Evolutionary conservation across 306 rosid genomes (phyloP).

Genomic region (Corylus avellana): DNA sequence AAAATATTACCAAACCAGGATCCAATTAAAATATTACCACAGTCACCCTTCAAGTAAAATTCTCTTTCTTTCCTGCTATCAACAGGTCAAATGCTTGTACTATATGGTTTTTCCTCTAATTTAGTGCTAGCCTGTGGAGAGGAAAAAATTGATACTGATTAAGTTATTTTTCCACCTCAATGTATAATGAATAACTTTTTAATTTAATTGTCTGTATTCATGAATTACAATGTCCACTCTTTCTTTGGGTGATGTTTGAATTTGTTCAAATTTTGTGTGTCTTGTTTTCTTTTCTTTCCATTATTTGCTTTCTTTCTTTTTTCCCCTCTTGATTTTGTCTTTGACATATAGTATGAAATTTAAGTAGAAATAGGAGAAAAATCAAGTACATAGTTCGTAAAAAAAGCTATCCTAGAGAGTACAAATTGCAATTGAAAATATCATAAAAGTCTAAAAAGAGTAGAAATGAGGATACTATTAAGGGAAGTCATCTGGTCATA

Average conservation of each 20-base stretch:
- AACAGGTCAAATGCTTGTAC: neutral
- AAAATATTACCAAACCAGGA: too few species aligned
- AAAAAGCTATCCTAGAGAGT: too few species aligned
- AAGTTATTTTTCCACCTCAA: neutral
- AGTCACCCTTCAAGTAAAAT: neutral
- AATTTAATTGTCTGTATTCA: neutral
- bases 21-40: neutral
- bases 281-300: neutral
- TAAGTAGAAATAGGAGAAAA: too few species aligned
- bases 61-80: conserved; percentile 1
- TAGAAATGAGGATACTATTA: too few species aligned
- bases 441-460: too few species aligned
- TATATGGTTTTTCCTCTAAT: neutral
- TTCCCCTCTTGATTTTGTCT: too few species aligned
- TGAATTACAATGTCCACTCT: neutral
- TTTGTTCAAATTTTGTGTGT: neutral
- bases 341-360: too few species aligned
- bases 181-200: neutral
- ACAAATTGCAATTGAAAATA: too few species aligned
- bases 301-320: neutral
- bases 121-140: neutral
- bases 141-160: neutral
- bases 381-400: too few species aligned
- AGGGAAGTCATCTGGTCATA: too few species aligned
- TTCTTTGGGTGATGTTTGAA: neutral